Base-by-base conservation (phyloP, 2,329 filamentous ascomycete species). In the Aaosphaeria arxii region DNA sequence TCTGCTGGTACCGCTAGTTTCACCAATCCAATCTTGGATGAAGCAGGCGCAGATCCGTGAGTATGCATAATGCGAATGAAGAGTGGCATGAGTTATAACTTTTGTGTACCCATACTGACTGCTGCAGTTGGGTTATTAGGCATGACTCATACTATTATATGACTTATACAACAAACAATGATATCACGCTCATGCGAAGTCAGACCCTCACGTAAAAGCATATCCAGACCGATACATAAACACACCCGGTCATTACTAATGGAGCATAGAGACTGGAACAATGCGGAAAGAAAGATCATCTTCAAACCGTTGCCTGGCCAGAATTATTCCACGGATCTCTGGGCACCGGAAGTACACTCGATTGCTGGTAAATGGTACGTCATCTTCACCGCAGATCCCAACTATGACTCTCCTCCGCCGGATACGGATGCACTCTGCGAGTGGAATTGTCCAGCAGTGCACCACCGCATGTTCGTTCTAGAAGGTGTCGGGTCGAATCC, bases 391-490 rank as follows among this genome's bases (percentile, higher is more conserved):
- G 77, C 74, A 5, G 76, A 79, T 49, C 74, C 76, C 2, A 71
- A 71, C 49, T 57, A 60, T 31, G 77, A 80, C 56, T 63, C 61
- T 3, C 76, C 76, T 1, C 71, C 75, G 0, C 75, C 75, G 0
- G 70, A 75, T 48, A 66, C 71, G 5, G 76, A 78, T 48, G 76
- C 76, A 69, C 70, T 69, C 56, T 78, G 76, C 57, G 66, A 72
- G 36, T 77, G 69, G 58, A 73, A 67, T 49, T 79, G 76, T 49
- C 76, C 76, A 3, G 77, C 77, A 1, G 72, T 79, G 11, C 67
- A 77, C 51, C 77, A 80, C 56, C 64, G 77, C 17, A 79, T 79
- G 76, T 78, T 73, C 54, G 74, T 78, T 1, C 66, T 79, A 11
- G 72, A 77, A 56, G 69, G 71, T 35, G 61, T 63, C 5, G 66